phyloP scores from a whole-genome alignment of 2,329 filamentous ascomycete species.

The Botrytis fabae region DNA sequence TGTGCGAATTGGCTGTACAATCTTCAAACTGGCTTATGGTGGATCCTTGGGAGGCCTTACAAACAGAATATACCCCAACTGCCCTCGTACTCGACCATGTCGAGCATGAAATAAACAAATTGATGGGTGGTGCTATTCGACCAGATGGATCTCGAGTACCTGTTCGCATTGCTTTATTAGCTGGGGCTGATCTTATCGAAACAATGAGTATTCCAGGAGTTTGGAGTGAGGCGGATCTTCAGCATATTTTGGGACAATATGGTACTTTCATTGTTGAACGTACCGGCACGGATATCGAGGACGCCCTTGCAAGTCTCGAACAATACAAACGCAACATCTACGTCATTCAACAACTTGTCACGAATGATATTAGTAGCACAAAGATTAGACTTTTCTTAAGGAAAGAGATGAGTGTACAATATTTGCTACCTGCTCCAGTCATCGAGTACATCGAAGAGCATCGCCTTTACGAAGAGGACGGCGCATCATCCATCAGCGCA shows the following conservation, averaged over 20 bases:
- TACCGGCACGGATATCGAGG: constrained; percentile 83
- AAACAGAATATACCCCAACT: constrained; percentile 83
- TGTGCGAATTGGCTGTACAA: constrained; percentile 81
- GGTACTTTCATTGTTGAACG: constrained; percentile 87
- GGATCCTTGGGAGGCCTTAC: constrained; percentile 84
- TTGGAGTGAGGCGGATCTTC: constrained; percentile 82
- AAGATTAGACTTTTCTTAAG: constrained; percentile 81
- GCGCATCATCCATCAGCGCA: constrained; percentile 29
- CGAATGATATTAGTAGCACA: constrained; percentile 79
- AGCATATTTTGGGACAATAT: constrained; percentile 82
- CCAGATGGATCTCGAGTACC: constrained; percentile 65
- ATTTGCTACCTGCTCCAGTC: constrained; percentile 71
- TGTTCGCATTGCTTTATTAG: constrained; percentile 73
- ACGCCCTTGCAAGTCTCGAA: constrained; percentile 78
- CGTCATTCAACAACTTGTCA: constrained; percentile 81
- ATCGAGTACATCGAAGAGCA: constrained; percentile 73
- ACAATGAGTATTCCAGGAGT: constrained; percentile 65
- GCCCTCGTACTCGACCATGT: constrained; percentile 90
- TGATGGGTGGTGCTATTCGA: constrained; percentile 71
- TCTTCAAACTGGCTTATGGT: constrained; percentile 81
- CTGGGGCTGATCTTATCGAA: constrained; percentile 73
- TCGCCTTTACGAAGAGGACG: constrained; percentile 59
- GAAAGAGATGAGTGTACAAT: constrained; percentile 79
- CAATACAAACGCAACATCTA: constrained; percentile 74
- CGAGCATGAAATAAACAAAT: constrained; percentile 81